phyloP scores from a whole-genome alignment of 371 early-diverging fungal genomes.

The Mucor plumbeus region DNA sequence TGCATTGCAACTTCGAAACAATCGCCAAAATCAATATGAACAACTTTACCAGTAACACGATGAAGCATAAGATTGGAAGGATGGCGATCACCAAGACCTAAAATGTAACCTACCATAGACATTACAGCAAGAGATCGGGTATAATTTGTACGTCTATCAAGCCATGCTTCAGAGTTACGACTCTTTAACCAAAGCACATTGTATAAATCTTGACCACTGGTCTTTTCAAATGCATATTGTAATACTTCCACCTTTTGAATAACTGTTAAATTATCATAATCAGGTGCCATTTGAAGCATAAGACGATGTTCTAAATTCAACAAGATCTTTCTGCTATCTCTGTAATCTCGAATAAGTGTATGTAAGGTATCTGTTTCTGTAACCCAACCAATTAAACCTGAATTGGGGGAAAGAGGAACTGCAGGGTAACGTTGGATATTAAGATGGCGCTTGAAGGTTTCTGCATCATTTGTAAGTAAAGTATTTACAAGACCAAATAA shows the following conservation, averaged over 20 bases:
- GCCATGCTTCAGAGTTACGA: slow-evolving; percentile 95
- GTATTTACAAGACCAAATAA: slow-evolving; percentile 97
- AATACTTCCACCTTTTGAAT: slow-evolving; percentile 98
- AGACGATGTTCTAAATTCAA: slow-evolving; percentile 93
- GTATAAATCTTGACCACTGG: slow-evolving; percentile 95
- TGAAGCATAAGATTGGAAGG: slow-evolving; percentile 98
- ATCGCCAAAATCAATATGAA: slow-evolving; percentile 99
- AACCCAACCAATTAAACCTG: slow-evolving; percentile 97
- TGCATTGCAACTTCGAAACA: slow-evolving; percentile 99
- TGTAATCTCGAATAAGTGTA: slow-evolving; percentile 88
- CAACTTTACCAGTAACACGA: slow-evolving; percentile 90
- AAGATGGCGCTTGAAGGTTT: slow-evolving; percentile 93
- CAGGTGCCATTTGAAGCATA: slow-evolving; percentile 95
- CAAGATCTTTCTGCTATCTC: slow-evolving; percentile 86
- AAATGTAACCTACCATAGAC: slow-evolving; percentile 99
- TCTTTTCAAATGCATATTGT: slow-evolving; percentile 92
- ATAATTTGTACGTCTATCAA: slow-evolving; percentile 95
- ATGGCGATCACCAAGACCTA: slow-evolving; percentile 98
- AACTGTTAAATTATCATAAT: slow-evolving; percentile 90
- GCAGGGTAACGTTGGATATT: slow-evolving; percentile 93
- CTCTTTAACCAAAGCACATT: slow-evolving; percentile 96
- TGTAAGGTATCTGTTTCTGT: slow-evolving; percentile 95
- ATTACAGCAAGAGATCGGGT: slow-evolving; percentile 96
- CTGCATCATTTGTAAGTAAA: slow-evolving; percentile 83
- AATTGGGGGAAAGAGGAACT: slow-evolving; percentile 96